These are phyloP conservation scores for Wickerhamomyces xylosicus DNA, from an alignment of 805 yeast species.

Conservation along the genomic window DNA sequence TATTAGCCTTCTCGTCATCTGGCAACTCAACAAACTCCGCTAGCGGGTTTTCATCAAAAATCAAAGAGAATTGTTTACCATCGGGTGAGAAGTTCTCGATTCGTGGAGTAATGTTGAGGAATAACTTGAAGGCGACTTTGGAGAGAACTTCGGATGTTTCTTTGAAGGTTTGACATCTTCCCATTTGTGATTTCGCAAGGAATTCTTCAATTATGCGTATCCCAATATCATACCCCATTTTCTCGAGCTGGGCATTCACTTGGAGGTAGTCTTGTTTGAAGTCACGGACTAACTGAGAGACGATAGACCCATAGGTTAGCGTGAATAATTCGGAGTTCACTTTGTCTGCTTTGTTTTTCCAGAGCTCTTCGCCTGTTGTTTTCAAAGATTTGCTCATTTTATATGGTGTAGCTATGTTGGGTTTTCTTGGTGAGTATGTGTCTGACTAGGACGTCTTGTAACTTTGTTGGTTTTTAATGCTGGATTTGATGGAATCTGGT, in stretches of 20 bases:
- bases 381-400: not conserved
- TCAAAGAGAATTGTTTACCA: conserved; percentile 60
- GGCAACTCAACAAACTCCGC: conserved; percentile 95
- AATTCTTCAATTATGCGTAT: conserved; percentile 86
- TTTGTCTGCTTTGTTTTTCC: conserved; percentile 67
- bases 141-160: conserved; percentile 84
- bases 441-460: too few relatives aligned
- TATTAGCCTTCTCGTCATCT: conserved; percentile 55
- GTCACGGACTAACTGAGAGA: conserved; percentile 83
- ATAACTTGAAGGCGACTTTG: conserved; percentile 84
- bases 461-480: too few relatives aligned
- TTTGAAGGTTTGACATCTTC: conserved; percentile 67
- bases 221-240: conserved; percentile 95
- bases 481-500: too few relatives aligned
- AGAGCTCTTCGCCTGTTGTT: conserved; percentile 54
- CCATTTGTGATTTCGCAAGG: conserved; percentile 76
- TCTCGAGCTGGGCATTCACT: conserved; percentile 76
- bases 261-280: conserved; percentile 61
- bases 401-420: too few relatives aligned
- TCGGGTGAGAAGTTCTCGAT: conserved; percentile 71
- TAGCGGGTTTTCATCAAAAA: conserved; percentile 78
- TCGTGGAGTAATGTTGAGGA: conserved; percentile 71
- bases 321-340: conserved; percentile 88
- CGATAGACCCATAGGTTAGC: conserved; percentile 91
- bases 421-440: too few relatives aligned